Evolutionary conservation across 164 flowering plant genomes (phyloP).

Genomic region (Vitis cinerea): DNA sequence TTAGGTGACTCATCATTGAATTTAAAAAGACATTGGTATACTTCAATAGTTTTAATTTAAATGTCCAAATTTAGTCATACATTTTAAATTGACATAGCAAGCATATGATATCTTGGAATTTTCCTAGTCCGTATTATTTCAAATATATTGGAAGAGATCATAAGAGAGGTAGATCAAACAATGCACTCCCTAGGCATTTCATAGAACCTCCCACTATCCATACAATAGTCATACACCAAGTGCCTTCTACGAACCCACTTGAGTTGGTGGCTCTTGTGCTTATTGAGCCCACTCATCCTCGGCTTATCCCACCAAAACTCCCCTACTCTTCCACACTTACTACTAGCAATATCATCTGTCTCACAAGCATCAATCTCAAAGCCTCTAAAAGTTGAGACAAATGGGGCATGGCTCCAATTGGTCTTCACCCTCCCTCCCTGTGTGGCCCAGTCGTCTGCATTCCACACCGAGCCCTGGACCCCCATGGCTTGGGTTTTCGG

Average conservation of each 20-base stretch:
- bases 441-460: constrained; percentile 58
- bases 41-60: too few species aligned
- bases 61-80: too few species aligned
- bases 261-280: constrained; percentile 11
- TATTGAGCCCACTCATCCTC: constrained; percentile 13
- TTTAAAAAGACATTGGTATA: too few species aligned
- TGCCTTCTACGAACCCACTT: constrained; percentile 22
- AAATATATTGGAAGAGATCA: too few species aligned
- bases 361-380: constrained; percentile 30
- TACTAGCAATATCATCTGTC: background rate
- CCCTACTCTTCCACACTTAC: constrained; percentile 14
- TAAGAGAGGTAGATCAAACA: background rate
- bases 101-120: too few species aligned
- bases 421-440: constrained; percentile 55
- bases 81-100: too few species aligned
- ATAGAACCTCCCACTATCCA: constrained; percentile 18
- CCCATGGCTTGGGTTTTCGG: constrained; percentile 43
- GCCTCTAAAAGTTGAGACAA: constrained; percentile 21
- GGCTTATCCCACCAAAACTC: constrained; percentile 29
- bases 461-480: constrained; percentile 41
- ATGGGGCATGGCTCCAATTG: constrained; percentile 45
- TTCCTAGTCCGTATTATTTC: too few species aligned
- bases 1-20: too few species aligned
- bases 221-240: constrained; percentile 32
- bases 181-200: constrained; percentile 24